phyloP scores from a whole-genome alignment of 495 filamentous ascomycete species.

The Xylaria flabelliformis region DNA sequence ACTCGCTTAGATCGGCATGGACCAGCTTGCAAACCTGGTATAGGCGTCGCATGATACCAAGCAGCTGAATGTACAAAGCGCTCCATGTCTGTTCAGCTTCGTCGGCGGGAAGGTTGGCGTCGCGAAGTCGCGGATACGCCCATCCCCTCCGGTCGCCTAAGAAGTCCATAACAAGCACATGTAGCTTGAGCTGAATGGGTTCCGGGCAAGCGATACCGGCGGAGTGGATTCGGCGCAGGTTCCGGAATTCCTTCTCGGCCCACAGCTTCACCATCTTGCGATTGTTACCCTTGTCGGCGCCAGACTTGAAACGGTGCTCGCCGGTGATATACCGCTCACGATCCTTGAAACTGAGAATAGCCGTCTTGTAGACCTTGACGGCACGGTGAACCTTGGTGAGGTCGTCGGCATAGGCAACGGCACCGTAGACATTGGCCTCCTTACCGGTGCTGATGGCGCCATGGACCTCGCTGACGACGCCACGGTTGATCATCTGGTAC shows the following conservation, averaged over 20 bases:
- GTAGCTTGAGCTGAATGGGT: constrained; percentile 82
- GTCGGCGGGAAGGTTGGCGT: constrained; percentile 52
- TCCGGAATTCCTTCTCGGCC: constrained; percentile 98
- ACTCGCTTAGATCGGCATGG: constrained; percentile 95
- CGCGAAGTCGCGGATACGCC: constrained; percentile 77
- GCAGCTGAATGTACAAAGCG: constrained; percentile 76
- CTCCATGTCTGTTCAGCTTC: constrained; percentile 79
- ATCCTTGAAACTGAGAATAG: constrained; percentile 96
- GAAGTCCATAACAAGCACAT: constrained; percentile 94
- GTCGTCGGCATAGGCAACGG: constrained; percentile 48
- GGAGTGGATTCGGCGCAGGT: constrained; percentile 79
- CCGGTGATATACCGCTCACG: constrained; percentile 92
- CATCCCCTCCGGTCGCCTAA: constrained; percentile 85
- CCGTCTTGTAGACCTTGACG: constrained; percentile 98
- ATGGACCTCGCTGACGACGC: constrained; percentile 81
- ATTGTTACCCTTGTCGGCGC: constrained; percentile 90
- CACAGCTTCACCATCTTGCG: constrained; percentile 96
- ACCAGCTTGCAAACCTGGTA: constrained; percentile 90
- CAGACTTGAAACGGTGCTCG: constrained; percentile 76
- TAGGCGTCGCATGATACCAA: constrained; percentile 88
- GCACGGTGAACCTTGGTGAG: constrained; percentile 66
- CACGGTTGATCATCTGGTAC: constrained; percentile 90
- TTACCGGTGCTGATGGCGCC: constrained; percentile 95
- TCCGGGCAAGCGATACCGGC: constrained; percentile 91
- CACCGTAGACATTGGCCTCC: constrained; percentile 95